Conservation (phyloP, 768 basidiomycete genomes). For the Mycena polygramma region DNA sequence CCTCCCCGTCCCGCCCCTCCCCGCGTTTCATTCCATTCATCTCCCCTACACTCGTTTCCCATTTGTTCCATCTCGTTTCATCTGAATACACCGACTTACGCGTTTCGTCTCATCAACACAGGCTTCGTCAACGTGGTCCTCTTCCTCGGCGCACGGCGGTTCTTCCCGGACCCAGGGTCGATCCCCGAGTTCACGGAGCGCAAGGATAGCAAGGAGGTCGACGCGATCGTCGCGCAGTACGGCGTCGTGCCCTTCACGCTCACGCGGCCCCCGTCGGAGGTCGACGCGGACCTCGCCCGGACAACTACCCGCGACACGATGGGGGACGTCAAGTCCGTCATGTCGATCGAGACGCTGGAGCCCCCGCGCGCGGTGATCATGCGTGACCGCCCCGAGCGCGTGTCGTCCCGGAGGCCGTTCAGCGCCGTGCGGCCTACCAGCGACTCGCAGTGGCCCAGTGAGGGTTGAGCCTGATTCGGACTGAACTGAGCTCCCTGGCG, state of each 20-base stretch:
- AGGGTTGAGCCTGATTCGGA: neutral
- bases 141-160: conserved; percentile 41
- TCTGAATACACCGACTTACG: too few species aligned
- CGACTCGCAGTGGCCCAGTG: neutral
- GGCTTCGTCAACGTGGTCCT: conserved; percentile 49
- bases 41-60: too few species aligned
- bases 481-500: neutral
- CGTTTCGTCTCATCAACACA: conserved; percentile 1
- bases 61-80: too few species aligned
- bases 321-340: neutral
- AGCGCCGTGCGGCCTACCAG: conserved; percentile 6
- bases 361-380: neutral
- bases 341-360: conserved; percentile 3
- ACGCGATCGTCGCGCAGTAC: conserved; percentile 25
- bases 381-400: neutral
- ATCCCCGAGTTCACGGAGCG: conserved; percentile 43
- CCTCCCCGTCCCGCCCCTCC: neutral
- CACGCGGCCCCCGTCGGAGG: conserved; percentile 14
- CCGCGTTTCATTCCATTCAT: neutral
- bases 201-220: conserved; percentile 29
- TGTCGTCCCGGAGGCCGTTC: conserved; percentile 21
- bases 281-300: neutral
- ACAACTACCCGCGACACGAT: neutral
- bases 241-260: conserved; percentile 42
- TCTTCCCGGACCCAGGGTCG: conserved; percentile 40